Evolutionary conservation across 192 early-diverging fungal genomes (phyloP).

Genomic region (Entomortierella lignicola): DNA sequence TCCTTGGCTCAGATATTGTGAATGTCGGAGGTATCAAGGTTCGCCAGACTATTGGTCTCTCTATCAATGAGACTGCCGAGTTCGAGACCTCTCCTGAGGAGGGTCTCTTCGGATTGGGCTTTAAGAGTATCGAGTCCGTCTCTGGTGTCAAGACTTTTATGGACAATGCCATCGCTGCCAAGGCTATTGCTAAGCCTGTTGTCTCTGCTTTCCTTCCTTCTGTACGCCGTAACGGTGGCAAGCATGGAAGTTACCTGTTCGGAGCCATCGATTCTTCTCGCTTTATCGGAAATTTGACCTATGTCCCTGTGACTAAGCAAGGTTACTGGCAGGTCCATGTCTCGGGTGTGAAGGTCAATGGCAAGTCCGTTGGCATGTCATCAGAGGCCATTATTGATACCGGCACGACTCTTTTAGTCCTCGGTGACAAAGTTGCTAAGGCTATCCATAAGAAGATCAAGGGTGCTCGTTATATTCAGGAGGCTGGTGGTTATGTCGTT

Average conservation of each 20-base stretch:
- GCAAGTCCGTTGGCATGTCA: slow-evolving; percentile 21
- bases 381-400: slow-evolving; percentile 63
- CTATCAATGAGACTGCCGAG: slow-evolving; percentile 62
- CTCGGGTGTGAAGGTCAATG: slow-evolving; percentile 19
- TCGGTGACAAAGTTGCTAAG: slow-evolving; percentile 58
- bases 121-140: slow-evolving; percentile 55
- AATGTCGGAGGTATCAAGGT: slow-evolving; percentile 66
- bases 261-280: slow-evolving; percentile 59
- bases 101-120: slow-evolving; percentile 71
- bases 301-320: slow-evolving; percentile 60
- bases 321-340: slow-evolving; percentile 65
- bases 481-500: not conserved
- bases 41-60: slow-evolving; percentile 68
- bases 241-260: slow-evolving; percentile 61
- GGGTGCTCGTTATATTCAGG: not conserved
- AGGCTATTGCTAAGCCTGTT: slow-evolving; percentile 60
- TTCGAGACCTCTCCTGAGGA: slow-evolving; percentile 65
- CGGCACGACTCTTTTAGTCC: slow-evolving; percentile 69
- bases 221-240: slow-evolving; percentile 55
- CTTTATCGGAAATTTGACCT: slow-evolving; percentile 61
- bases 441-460: slow-evolving; percentile 52
- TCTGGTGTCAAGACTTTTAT: slow-evolving; percentile 57
- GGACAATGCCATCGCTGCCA: slow-evolving; percentile 64
- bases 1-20: slow-evolving; percentile 61
- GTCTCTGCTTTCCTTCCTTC: slow-evolving; percentile 68